Evolutionary conservation across 2,329 filamentous ascomycete species (phyloP).

Genomic region (Sarocladiaceae sp.): DNA sequence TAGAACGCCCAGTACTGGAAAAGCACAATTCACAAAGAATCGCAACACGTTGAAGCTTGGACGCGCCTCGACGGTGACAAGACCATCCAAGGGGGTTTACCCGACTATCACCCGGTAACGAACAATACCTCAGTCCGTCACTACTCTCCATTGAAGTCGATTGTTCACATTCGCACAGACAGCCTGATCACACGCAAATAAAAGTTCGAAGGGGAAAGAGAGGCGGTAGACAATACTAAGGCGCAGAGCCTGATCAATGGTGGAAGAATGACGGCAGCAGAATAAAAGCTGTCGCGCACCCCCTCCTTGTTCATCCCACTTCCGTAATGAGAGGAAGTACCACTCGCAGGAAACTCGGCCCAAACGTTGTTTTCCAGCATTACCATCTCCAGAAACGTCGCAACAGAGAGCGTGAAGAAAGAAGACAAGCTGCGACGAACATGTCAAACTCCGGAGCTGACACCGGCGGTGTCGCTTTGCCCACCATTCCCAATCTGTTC

Average conservation of each 20-base stretch:
- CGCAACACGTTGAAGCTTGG: not conserved
- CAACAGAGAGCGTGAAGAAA: not conserved
- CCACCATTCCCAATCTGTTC: slow-evolving; percentile 51
- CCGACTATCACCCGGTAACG: slow-evolving; percentile 4
- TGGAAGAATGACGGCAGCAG: not conserved
- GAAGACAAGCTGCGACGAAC: not conserved
- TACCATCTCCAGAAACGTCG: not conserved
- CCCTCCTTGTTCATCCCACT: not conserved
- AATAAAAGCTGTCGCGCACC: not conserved
- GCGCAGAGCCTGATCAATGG: not conserved
- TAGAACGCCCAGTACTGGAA: no score
- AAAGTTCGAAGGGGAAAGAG: not conserved
- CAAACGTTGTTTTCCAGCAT: slow-evolving; percentile 7
- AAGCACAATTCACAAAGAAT: not conserved
- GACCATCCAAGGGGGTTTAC: not conserved
- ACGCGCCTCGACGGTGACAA: not conserved
- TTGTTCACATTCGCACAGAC: slow-evolving; percentile 1
- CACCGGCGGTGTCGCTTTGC: not conserved
- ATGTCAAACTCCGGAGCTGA: not conserved
- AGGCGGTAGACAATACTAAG: slow-evolving; percentile 7
- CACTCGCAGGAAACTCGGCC: not conserved
- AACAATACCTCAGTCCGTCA: slow-evolving; percentile 6
- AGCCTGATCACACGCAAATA: no score
- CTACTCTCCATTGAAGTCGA: not conserved
- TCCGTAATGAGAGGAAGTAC: slow-evolving; percentile 7